These are phyloP conservation scores for Waltiozyma sp. DNA, from an alignment of 1,139 yeast species.

Conservation along the genomic window DNA sequence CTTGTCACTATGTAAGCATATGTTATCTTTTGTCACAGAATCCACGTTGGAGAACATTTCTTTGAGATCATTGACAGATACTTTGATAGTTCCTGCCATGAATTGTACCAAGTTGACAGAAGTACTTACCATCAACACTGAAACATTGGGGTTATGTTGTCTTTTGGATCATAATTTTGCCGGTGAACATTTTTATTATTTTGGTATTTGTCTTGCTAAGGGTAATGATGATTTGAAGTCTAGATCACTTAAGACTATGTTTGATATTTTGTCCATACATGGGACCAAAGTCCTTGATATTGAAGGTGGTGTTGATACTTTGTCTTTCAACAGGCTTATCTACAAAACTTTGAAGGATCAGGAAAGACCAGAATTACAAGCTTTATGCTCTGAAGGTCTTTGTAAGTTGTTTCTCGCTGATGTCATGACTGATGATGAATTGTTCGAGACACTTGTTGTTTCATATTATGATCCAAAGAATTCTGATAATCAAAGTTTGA, in stretches of 20 bases:
- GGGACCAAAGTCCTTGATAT: conserved; percentile 60
- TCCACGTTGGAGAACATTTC: conserved; percentile 58
- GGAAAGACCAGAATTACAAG: conserved; percentile 57
- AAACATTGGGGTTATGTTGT: conserved; percentile 73
- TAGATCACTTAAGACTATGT: conserved; percentile 56
- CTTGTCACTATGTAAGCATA: conserved; percentile 56
- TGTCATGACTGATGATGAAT: conserved; percentile 55
- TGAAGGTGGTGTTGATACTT: conserved; percentile 53
- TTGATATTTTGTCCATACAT: conserved; percentile 70
- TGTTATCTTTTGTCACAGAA: conserved; percentile 57
- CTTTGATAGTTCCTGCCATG: conserved; percentile 77
- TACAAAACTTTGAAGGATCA: conserved; percentile 51
- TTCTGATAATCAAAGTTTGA: conserved; percentile 50
- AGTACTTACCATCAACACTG: conserved; percentile 58
- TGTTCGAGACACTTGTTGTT: conserved; percentile 61
- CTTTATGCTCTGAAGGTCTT: conserved; percentile 77
- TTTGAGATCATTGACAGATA: conserved; percentile 61
- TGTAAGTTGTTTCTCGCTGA: conserved; percentile 78
- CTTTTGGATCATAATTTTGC: conserved; percentile 60
- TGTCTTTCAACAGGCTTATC: conserved; percentile 52
- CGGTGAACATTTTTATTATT: conserved; percentile 42
- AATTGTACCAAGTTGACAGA: conserved; percentile 42
- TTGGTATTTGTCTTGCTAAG: conserved; percentile 54
- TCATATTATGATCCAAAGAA: conserved; percentile 68
- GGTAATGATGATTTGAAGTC: conserved; percentile 52